These are phyloP conservation scores for Skeletonema menzelii DNA, from an alignment of 108 stramenopile species.

Conservation along the genomic window DNA sequence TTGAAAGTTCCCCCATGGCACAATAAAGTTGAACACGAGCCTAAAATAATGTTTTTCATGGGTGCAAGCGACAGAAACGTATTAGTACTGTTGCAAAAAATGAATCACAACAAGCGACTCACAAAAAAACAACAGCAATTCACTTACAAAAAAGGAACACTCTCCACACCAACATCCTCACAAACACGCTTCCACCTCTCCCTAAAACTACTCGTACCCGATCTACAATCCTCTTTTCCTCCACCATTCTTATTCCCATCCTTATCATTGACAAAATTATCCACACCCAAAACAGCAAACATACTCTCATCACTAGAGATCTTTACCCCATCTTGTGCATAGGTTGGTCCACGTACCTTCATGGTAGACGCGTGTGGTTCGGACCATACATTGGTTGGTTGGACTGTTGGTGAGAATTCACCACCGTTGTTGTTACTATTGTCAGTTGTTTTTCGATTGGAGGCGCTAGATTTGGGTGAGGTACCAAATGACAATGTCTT, in stretches of 20 bases:
- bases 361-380: conserved; percentile 40
- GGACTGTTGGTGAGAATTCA: background rate
- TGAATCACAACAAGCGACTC: background rate
- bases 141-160: conserved; percentile 39
- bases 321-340: conserved; percentile 34
- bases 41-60: background rate
- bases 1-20: conserved; percentile 57
- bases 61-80: background rate
- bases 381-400: conserved; percentile 38
- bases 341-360: conserved; percentile 32
- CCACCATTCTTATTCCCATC: background rate
- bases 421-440: background rate
- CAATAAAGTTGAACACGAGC: conserved; percentile 35
- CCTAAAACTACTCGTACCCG: conserved; percentile 25
- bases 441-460: background rate
- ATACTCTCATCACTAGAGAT: conserved; percentile 26
- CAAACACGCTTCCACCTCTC: conserved; percentile 34
- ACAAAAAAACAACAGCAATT: background rate
- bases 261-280: conserved; percentile 37
- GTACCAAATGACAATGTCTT: background rate
- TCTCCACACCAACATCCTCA: conserved; percentile 20
- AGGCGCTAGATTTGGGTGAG: background rate
- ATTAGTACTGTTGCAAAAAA: background rate
- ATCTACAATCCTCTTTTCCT: background rate
- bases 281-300: conserved; percentile 50